Percentiles rank a stretch among this genome's conserved stretches.
Evolutionary conservation across 2,329 filamentous ascomycete species (phyloP).

Genomic region (Neonectria ditissima): DNA sequence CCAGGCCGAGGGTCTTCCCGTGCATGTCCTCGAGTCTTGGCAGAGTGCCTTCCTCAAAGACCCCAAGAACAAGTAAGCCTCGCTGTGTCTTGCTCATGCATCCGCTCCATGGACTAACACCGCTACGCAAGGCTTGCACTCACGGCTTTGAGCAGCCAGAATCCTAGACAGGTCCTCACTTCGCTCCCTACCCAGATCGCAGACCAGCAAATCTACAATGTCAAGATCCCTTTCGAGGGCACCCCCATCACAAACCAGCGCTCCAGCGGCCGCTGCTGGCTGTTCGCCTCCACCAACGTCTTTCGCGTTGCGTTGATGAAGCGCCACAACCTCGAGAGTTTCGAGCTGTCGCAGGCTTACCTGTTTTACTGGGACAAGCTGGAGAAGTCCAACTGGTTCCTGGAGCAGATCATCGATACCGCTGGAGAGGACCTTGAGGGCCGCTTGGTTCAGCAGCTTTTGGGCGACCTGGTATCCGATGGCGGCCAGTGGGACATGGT

Average conservation of each 20-base stretch:
- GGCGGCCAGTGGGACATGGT: conserved; percentile 96
- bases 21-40: conserved; percentile 67
- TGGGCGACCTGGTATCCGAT: conserved; percentile 77
- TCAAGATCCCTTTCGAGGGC: conserved; percentile 85
- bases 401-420: conserved; percentile 85
- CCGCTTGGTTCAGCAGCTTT: conserved; percentile 76
- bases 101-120: conserved; percentile 11
- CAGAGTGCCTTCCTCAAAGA: conserved; percentile 72
- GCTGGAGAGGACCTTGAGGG: conserved; percentile 76
- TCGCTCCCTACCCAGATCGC: conserved; percentile 71
- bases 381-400: conserved; percentile 90
- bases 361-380: conserved; percentile 96
- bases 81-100: background rate
- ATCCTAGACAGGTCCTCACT: conserved; percentile 74
- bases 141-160: conserved; percentile 75
- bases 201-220: conserved; percentile 85
- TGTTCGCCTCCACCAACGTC: conserved; percentile 92
- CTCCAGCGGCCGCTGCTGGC: conserved; percentile 86
- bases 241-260: conserved; percentile 87
- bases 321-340: conserved; percentile 79
- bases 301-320: conserved; percentile 92
- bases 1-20: conserved; percentile 61
- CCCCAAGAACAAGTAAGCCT: conserved; percentile 70
- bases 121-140: conserved; percentile 72
- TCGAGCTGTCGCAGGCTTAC: conserved; percentile 89